These are phyloP conservation scores for Halophytophthora batemanensis DNA, from an alignment of 352 stramenopile species.

Conservation along the genomic window DNA sequence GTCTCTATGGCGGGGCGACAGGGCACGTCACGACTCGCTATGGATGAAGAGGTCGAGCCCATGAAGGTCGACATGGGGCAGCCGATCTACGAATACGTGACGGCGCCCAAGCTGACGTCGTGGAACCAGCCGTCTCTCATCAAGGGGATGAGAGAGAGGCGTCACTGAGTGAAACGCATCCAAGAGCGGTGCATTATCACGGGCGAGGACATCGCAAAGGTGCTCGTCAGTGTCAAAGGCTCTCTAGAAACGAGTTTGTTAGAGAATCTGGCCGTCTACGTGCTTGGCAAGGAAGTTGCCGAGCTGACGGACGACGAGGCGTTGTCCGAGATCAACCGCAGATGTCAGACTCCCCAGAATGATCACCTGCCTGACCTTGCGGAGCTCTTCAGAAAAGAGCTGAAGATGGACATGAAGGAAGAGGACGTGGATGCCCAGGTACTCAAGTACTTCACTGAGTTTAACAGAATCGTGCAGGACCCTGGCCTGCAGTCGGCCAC, in stretches of 20 bases:
- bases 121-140: constrained; percentile 7
- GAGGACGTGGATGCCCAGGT: neutral
- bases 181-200: neutral
- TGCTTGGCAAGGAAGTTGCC: neutral
- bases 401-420: constrained; percentile 1
- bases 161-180: too few species aligned
- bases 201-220: neutral
- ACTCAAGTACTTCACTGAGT: neutral
- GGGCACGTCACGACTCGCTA: neutral
- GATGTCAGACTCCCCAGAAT: neutral
- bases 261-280: neutral
- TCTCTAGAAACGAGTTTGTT: neutral
- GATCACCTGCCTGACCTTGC: neutral
- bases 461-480: neutral
- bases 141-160: too few species aligned
- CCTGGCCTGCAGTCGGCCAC: too few species aligned
- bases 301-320: neutral
- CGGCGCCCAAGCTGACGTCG: neutral
- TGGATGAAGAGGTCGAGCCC: constrained; percentile 2
- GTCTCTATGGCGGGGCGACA: too few species aligned
- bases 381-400: neutral
- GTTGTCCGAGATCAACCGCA: neutral
- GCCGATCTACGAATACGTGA: constrained; percentile 4
- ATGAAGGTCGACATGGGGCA: constrained; percentile 3
- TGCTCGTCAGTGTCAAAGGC: neutral